Conservation (phyloP, 768 basidiomycete genomes). For the Mrakia frigida region DNA sequence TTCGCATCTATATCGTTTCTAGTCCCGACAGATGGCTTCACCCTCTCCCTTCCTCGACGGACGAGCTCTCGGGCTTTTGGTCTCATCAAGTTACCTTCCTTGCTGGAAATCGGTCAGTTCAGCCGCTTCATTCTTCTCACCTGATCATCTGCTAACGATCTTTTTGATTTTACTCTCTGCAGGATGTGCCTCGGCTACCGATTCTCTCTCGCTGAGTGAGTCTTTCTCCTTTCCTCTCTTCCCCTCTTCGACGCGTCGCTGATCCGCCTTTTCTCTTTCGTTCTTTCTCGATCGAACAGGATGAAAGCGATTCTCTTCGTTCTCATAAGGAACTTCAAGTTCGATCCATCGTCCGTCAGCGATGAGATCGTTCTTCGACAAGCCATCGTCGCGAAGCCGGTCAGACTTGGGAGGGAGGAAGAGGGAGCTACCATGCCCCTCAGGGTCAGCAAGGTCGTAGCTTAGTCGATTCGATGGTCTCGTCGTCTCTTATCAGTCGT, state of each 20-base stretch:
- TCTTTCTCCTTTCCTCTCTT: not conserved
- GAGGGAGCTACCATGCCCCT: not conserved
- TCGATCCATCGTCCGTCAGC: not conserved
- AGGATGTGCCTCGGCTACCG: not conserved
- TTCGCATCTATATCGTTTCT: conserved; percentile 26
- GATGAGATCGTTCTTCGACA: not conserved
- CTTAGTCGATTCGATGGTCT: not conserved
- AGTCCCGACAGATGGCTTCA: conserved; percentile 28
- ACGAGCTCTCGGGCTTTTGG: not conserved
- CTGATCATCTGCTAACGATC: not conserved
- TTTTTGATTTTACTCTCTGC: not conserved
- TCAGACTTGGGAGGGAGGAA: not conserved
- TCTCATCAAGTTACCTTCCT: not conserved
- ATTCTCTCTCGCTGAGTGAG: conserved; percentile 5
- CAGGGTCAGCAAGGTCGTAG: not conserved
- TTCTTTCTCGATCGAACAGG: not conserved
- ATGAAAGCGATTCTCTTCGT: conserved; percentile 10
- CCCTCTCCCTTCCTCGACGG: conserved; percentile 34
- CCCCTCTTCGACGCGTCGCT: not conserved
- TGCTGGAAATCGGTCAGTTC: not conserved
- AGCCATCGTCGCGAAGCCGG: not conserved
- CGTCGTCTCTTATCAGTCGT: not conserved
- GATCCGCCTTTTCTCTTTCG: not conserved
- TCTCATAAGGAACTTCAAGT: not conserved
- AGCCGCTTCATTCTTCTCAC: not conserved